Evolutionary conservation across 2,329 filamentous ascomycete genomes (phyloP), one percentile per base, ranked within the genome.

Genomic region (Fusarium pininemorale): DNA sequence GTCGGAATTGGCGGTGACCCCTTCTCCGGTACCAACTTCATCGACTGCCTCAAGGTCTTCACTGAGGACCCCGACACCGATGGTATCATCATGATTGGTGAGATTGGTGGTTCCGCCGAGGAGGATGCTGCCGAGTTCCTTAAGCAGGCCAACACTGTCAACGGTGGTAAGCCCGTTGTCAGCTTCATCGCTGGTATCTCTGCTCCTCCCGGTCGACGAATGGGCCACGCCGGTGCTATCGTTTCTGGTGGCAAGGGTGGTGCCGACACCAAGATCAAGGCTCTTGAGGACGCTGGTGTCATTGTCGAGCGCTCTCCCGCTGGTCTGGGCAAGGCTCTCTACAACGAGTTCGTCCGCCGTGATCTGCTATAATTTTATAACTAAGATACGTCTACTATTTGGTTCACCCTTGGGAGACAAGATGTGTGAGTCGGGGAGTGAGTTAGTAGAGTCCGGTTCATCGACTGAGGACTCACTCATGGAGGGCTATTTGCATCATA

Each of bases 41-140:
- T 99, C 86, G 96, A 99, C 90, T 98, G 96, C 90, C 90, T 99
- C 79, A 93, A 94, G 83, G 94, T 98, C 82, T 99, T 99, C 91
- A 91, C 98, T 80, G 89, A 97, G 84, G 96, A 99, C 84, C 90
- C 93, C 83, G 94, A 98, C 87, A 99, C 96, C 44, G 96, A 99
- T 83, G 96, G 96, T 82, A 98, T 99, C 87, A 98, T 99, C 88
- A 98, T 99, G 96, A 98, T 99, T 84, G 96, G 96, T 83, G 96
- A 98, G 88, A 98, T 99, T 83, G 96, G 96, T 85, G 96, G 96
- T 74, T 94, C 93, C 70, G 96, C 96, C 69, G 96, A 99, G 88
- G 96, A 99, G 88, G 96, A 99, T 80, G 96, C 96, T 44, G 96
- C 96, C 80, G 96, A 98, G 80, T 99, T 97, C 90, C 87, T 98